These are phyloP conservation scores for Postia placenta DNA, from an alignment of 768 basidiomycete species.

Conservation along the genomic window DNA sequence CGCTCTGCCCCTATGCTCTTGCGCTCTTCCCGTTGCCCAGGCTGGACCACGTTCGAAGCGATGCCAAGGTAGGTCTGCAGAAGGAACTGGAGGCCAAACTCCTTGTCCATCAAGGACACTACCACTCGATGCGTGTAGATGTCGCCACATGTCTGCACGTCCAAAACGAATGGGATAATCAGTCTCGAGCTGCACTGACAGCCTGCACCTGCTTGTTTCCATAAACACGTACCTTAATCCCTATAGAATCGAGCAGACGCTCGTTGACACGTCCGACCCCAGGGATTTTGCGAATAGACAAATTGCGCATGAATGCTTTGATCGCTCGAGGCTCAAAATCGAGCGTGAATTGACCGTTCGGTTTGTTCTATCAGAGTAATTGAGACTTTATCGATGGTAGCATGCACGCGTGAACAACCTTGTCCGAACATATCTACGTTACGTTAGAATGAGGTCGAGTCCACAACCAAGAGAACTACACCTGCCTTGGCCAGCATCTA, in stretches of 20 bases:
- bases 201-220: not conserved
- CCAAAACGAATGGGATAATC: too few relatives aligned
- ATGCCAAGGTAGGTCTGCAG: conserved; percentile 82
- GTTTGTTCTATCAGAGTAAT: conserved; percentile 64
- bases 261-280: conserved; percentile 92
- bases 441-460: not conserved
- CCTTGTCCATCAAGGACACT: conserved; percentile 80
- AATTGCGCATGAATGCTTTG: conserved; percentile 67
- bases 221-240: conserved; percentile 57
- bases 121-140: conserved; percentile 70
- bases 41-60: conserved; percentile 74
- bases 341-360: conserved; percentile 85
- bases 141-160: conserved; percentile 77
- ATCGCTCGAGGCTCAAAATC: conserved; percentile 59
- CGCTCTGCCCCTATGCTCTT: conserved; percentile 93
- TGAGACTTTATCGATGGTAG: not conserved
- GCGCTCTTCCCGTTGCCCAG: conserved; percentile 70
- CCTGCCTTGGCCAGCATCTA: conserved; percentile 95
- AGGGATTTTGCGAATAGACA: conserved; percentile 83
- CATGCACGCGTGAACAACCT: conserved; percentile 34
- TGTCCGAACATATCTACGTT: conserved; percentile 85
- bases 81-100: conserved; percentile 73
- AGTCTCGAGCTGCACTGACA: too few relatives aligned
- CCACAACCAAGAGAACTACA: too few relatives aligned
- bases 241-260: conserved; percentile 77